Evolutionary conservation across 73 alveolate species (phyloP).

Genomic region (Paramecium pentaurelia): DNA sequence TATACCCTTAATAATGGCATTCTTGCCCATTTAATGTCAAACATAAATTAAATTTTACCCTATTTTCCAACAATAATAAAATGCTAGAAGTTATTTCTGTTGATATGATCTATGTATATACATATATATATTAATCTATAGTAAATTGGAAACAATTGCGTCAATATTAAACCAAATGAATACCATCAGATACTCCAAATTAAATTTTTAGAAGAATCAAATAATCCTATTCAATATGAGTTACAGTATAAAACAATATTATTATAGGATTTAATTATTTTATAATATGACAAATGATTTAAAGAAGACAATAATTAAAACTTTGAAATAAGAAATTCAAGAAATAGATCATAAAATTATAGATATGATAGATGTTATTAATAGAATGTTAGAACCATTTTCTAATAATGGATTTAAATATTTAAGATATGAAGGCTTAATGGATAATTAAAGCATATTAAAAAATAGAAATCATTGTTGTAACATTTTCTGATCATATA

Average conservation of each 20-base stretch:
- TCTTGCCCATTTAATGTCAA: not conserved
- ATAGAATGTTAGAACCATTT: not conserved
- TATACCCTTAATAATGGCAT: not conserved
- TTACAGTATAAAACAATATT: not conserved
- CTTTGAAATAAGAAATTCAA: not conserved
- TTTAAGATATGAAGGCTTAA: not conserved
- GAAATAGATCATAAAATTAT: not conserved
- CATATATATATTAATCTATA: not conserved
- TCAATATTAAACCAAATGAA: not conserved
- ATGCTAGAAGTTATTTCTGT: not conserved
- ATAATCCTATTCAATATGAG: not conserved
- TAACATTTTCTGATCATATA: not conserved
- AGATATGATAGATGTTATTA: not conserved
- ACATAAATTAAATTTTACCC: not conserved
- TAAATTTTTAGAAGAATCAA: not conserved
- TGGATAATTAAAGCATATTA: not conserved
- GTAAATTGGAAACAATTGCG: not conserved
- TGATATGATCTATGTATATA: not conserved
- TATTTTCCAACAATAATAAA: not conserved
- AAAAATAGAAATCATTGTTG: not conserved
- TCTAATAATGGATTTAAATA: not conserved
- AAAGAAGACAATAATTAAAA: not conserved
- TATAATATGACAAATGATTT: not conserved
- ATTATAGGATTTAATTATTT: not conserved
- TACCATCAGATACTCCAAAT: not conserved